A percentile compares a stretch with the other conserved stretches of the same genome.
These are phyloP conservation scores for Globisporangium splendens DNA, from an alignment of 352 stramenopile genomes.

Conservation along the genomic window DNA sequence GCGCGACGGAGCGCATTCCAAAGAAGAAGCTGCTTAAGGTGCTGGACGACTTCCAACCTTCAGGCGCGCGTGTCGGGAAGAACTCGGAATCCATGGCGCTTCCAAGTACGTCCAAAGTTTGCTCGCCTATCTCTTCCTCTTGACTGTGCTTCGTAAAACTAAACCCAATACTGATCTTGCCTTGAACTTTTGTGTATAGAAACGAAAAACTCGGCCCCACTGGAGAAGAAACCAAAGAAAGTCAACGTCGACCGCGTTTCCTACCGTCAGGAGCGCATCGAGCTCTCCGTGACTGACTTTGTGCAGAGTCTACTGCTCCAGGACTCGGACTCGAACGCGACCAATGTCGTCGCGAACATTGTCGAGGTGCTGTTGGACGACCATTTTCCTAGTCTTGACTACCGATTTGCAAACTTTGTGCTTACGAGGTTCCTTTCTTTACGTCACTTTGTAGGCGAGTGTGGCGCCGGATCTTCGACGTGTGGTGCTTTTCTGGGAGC, in stretches of 20 bases:
- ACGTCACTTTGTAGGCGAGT: slow-evolving; percentile 33
- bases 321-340: slow-evolving; percentile 52
- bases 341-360: slow-evolving; percentile 62
- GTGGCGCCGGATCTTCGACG: slow-evolving; percentile 63
- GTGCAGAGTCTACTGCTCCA: slow-evolving; percentile 69
- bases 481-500: slow-evolving; percentile 73
- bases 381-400: background rate
- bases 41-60: slow-evolving; percentile 56
- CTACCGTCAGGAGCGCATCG: slow-evolving; percentile 71
- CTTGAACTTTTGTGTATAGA: slow-evolving; percentile 25
- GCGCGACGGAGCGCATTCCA: slow-evolving; percentile 60
- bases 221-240: slow-evolving; percentile 73
- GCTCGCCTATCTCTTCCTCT: background rate
- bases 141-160: too few relatives aligned
- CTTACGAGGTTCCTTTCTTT: too few relatives aligned
- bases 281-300: slow-evolving; percentile 58
- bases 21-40: slow-evolving; percentile 71
- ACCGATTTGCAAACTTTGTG: background rate
- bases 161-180: background rate
- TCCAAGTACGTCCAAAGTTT: background rate
- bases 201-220: slow-evolving; percentile 57
- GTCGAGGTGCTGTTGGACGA: slow-evolving; percentile 39
- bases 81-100: slow-evolving; percentile 47
- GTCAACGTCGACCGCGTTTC: slow-evolving; percentile 58
- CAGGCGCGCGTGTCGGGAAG: slow-evolving; percentile 27